Evolutionary conservation across 495 filamentous ascomycete species (phyloP).

Genomic region (Talaromyces borbonicus): DNA sequence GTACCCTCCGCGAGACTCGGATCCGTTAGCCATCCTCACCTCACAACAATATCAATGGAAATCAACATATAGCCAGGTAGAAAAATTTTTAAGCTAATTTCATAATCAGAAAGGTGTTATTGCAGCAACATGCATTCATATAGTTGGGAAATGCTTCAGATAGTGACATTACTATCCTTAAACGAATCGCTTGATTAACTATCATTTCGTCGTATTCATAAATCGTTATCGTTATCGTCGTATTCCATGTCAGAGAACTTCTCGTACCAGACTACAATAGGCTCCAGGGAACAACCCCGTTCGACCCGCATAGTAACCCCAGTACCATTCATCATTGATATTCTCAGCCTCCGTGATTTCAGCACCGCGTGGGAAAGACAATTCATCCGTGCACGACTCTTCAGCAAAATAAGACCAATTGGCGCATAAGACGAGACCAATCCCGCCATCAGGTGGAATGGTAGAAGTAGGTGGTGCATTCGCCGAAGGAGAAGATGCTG

Average conservation of each 20-base stretch:
- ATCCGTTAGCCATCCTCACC: no score
- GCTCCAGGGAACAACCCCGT: conserved; percentile 67
- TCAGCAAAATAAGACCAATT: conserved; percentile 65
- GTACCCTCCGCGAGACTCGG: no score
- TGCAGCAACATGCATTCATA: no score
- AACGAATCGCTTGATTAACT: no score
- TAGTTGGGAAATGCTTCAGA: no score
- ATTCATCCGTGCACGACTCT: conserved; percentile 55
- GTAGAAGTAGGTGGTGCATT: conserved; percentile 10
- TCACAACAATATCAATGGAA: no score
- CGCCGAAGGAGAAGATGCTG: neutral
- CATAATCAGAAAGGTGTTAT: no score
- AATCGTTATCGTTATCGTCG: no score
- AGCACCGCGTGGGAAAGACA: conserved; percentile 72
- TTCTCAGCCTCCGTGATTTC: conserved; percentile 72
- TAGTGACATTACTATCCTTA: no score
- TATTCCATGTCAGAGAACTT: conserved; percentile 16
- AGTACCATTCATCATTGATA: conserved; percentile 80
- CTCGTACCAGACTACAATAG: conserved; percentile 47
- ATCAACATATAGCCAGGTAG: no score
- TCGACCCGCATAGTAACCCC: conserved; percentile 66
- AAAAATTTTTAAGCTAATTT: no score
- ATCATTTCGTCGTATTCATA: no score
- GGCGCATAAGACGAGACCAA: conserved; percentile 51
- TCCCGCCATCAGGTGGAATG: conserved; percentile 64